Percentiles rank a stretch among this genome's conserved stretches.
Evolutionary conservation across 257 asterid genomes (phyloP).

Genomic region (Nicotiana otophora): DNA sequence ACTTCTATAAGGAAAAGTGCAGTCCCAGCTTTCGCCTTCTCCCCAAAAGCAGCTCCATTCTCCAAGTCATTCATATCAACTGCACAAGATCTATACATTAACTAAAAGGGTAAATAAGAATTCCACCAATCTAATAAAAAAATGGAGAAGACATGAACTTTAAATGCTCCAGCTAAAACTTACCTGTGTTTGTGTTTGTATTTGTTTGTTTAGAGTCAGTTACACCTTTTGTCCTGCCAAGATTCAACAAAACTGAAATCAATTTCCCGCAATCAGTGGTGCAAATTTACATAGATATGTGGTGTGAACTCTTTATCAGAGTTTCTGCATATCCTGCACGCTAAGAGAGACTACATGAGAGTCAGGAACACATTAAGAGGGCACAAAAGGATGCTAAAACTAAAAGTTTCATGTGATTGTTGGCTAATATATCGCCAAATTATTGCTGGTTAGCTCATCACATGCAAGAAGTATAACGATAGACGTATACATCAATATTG

Average conservation of each 20-base stretch:
- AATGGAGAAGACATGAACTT: not conserved
- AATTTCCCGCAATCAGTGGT: not conserved
- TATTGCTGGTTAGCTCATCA: too few species aligned
- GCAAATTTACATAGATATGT: not conserved
- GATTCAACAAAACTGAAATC: not conserved
- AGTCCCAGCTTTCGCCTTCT: constrained; percentile 69
- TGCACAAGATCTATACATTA: constrained; percentile 2
- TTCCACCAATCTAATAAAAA: not conserved
- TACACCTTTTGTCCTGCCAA: constrained; percentile 14
- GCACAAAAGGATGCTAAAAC: not conserved
- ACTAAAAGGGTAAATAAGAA: not conserved
- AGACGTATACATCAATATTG: too few species aligned
- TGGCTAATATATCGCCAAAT: too few species aligned
- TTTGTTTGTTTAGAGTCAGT: not conserved
- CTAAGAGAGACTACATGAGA: not conserved
- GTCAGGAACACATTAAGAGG: not conserved
- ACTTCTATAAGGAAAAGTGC: constrained; percentile 72
- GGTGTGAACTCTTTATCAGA: not conserved
- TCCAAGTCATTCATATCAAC: constrained; percentile 33
- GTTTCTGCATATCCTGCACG: not conserved
- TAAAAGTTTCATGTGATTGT: not conserved
- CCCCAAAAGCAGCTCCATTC: constrained; percentile 32
- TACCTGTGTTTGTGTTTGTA: not conserved
- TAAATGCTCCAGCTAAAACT: not conserved
- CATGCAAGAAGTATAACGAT: too few species aligned